Evolutionary conservation across 352 stramenopile genomes (phyloP).

Genomic region (Phytophthora sp.): DNA sequence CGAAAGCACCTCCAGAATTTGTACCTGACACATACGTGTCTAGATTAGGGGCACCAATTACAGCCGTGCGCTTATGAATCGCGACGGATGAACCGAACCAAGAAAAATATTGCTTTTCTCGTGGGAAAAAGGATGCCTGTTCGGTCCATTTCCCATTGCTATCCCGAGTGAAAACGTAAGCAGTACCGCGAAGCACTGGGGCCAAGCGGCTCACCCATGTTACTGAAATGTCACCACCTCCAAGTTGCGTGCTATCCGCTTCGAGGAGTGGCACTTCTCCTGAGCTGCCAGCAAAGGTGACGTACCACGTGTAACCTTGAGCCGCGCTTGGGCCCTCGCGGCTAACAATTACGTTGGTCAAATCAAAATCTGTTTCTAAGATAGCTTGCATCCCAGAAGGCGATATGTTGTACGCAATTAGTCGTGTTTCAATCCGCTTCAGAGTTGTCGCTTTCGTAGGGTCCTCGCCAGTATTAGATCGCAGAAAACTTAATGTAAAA

Average conservation of each 20-base stretch:
- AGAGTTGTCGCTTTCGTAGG: slow-evolving; percentile 19
- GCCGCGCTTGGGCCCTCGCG: slow-evolving; percentile 54
- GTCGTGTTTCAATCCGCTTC: slow-evolving; percentile 39
- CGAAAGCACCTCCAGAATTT: slow-evolving; percentile 93
- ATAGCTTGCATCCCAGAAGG: slow-evolving; percentile 46
- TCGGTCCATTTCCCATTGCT: slow-evolving; percentile 79
- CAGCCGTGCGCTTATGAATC: slow-evolving; percentile 80
- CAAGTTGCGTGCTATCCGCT: slow-evolving; percentile 45
- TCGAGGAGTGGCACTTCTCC: slow-evolving; percentile 68
- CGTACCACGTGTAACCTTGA: slow-evolving; percentile 80
- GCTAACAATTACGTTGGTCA: slow-evolving; percentile 75
- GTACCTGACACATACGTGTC: slow-evolving; percentile 89
- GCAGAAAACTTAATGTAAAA: slow-evolving; percentile 58
- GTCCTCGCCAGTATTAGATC: slow-evolving; percentile 23
- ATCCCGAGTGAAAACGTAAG: slow-evolving; percentile 71
- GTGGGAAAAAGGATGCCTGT: slow-evolving; percentile 92
- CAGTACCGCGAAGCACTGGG: slow-evolving; percentile 66
- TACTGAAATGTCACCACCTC: slow-evolving; percentile 32
- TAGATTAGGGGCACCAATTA: slow-evolving; percentile 93
- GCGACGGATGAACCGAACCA: slow-evolving; percentile 89
- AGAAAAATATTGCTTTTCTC: slow-evolving; percentile 90
- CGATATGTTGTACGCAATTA: slow-evolving; percentile 64
- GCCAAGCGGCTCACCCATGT: slow-evolving; percentile 56
- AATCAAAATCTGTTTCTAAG: slow-evolving; percentile 71
- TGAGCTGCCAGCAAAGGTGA: slow-evolving; percentile 75